Percentiles rank a stretch among this genome's conserved stretches.
Evolutionary conservation across 148 eudicot genomes (phyloP).

Genomic region (Diospyros lotus): DNA sequence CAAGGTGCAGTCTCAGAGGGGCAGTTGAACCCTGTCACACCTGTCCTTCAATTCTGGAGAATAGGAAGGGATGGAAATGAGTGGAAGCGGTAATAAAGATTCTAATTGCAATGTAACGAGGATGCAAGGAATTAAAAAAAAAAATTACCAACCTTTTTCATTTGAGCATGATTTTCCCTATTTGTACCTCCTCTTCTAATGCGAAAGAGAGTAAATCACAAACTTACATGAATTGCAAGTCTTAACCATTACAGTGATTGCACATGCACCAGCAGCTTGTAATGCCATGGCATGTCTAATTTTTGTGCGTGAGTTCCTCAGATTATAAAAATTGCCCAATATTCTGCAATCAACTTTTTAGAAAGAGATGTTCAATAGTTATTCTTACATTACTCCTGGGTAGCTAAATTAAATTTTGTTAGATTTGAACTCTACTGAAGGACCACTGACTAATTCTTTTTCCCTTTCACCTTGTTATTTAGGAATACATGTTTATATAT

Average conservation of each 20-base stretch:
- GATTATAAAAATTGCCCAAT: too few relatives aligned
- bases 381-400: neutral
- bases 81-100: neutral
- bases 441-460: neutral
- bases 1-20: slow-evolving; percentile 2
- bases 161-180: neutral
- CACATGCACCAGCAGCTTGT: neutral
- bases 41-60: neutral
- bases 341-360: neutral
- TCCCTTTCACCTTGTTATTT: neutral
- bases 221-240: neutral
- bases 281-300: neutral
- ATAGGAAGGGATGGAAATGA: neutral
- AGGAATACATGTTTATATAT: neutral
- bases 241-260: too few relatives aligned
- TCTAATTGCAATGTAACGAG: neutral
- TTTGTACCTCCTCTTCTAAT: neutral
- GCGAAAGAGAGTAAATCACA: neutral
- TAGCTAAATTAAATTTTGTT: neutral
- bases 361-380: neutral
- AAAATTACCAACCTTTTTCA: neutral
- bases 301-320: too few relatives aligned
- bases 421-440: neutral
- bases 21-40: neutral
- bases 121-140: neutral